A percentile compares a stretch with the other conserved stretches of the same genome.
Evolutionary conservation across 768 basidiomycete genomes (phyloP).

Genomic region (Termitomyces sp.): DNA sequence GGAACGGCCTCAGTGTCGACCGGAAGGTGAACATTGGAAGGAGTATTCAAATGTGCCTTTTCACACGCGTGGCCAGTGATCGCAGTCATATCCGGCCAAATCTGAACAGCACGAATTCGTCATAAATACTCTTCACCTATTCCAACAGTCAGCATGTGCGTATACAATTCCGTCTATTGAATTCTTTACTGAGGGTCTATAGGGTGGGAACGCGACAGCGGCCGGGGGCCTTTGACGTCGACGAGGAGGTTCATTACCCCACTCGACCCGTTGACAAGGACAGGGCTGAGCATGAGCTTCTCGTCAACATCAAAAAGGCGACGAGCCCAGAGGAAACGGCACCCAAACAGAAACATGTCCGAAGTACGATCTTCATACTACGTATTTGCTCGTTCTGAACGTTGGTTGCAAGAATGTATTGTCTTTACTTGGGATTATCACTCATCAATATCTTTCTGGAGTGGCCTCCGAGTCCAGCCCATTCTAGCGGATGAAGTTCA

Average conservation of each 20-base stretch:
- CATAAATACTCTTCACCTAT: conserved; percentile 1
- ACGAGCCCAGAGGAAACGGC: conserved; percentile 93
- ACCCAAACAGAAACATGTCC: conserved; percentile 98
- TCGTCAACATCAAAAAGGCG: conserved; percentile 97
- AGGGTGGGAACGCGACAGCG: conserved; percentile 40
- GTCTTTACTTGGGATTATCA: conserved; percentile 99
- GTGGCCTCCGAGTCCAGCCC: conserved; percentile 92
- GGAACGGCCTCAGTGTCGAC: conserved; percentile 6
- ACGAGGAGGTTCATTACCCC: conserved; percentile 88
- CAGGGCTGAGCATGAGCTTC: conserved; percentile 92
- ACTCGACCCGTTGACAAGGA: conserved; percentile 98
- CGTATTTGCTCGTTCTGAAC: conserved; percentile 4
- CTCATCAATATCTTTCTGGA: conserved; percentile 97
- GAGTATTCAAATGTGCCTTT: not conserved
- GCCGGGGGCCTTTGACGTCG: conserved; percentile 56
- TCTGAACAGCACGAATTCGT: conserved; percentile 1
- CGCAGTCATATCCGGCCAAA: conserved; percentile 1
- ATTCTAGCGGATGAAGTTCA: conserved; percentile 97
- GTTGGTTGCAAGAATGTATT: conserved; percentile 72
- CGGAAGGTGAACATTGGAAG: conserved; percentile 13
- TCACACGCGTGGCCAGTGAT: conserved; percentile 18
- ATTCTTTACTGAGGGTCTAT: not conserved
- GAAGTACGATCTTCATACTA: conserved; percentile 59
- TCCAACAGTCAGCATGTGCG: conserved; percentile 13
- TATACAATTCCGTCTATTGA: not conserved